Conservation (phyloP, 2,329 filamentous ascomycete genomes). For the Scedosporium dehoogii region DNA sequence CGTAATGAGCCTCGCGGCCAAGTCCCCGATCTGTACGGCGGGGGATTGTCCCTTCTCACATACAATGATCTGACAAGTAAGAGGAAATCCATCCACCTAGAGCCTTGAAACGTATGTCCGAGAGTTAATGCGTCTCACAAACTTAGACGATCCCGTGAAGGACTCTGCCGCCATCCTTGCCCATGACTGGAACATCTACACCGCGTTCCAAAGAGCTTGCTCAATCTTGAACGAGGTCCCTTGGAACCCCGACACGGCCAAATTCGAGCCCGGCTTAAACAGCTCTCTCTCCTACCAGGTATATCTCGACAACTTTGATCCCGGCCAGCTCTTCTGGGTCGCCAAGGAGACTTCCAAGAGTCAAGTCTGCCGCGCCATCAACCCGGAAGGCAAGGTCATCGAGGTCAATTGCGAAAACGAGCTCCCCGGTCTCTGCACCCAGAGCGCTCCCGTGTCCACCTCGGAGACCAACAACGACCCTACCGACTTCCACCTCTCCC, state of each 20-base stretch:
- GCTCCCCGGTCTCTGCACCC: slow-evolving; percentile 20
- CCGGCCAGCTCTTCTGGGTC: slow-evolving; percentile 4
- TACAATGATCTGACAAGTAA: slow-evolving; percentile 7
- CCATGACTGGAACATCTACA: not conserved
- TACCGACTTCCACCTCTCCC: slow-evolving; percentile 15
- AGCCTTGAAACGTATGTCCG: not conserved
- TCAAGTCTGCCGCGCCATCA: not conserved
- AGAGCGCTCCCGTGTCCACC: slow-evolving; percentile 18
- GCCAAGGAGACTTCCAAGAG: not conserved
- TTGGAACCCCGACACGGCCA: not conserved
- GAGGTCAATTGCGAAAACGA: slow-evolving; percentile 3
- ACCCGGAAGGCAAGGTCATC: not conserved
- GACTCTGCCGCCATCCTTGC: slow-evolving; percentile 5
- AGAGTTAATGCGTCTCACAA: not conserved
- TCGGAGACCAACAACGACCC: slow-evolving; percentile 13
- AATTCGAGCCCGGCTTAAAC: slow-evolving; percentile 4
- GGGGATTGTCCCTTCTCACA: slow-evolving; percentile 4
- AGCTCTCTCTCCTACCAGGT: slow-evolving; percentile 7
- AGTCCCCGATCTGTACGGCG: not conserved
- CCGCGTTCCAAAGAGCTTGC: not conserved
- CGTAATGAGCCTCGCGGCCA: not conserved
- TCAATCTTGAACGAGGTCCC: not conserved
- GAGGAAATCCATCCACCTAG: not conserved
- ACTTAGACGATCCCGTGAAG: not conserved
- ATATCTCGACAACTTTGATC: not conserved